Conservation (phyloP, 805 yeast genomes). For the Starmerella floris region DNA sequence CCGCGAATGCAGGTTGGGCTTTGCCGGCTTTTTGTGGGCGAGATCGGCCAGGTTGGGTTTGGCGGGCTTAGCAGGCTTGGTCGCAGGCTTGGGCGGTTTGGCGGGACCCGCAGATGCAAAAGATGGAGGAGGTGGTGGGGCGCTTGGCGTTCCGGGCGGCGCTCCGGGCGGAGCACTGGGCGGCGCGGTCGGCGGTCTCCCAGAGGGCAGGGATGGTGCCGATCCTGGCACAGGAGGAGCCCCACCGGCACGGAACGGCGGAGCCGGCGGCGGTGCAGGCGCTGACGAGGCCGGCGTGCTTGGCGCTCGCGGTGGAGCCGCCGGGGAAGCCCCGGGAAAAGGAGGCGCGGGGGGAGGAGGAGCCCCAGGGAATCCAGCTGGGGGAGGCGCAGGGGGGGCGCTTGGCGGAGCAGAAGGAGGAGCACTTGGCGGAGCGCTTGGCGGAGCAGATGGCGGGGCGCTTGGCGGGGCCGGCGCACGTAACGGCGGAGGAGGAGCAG, state of each 20-base stretch:
- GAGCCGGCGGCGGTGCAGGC: background rate
- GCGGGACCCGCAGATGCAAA: conserved; percentile 2
- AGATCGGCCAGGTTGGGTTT: conserved; percentile 13
- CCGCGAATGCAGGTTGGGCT: conserved; percentile 7
- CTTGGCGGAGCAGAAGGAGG: background rate
- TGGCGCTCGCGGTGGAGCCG: background rate
- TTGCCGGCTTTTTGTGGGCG: conserved; percentile 14
- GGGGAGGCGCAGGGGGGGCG: background rate
- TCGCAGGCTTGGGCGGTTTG: conserved; percentile 14
- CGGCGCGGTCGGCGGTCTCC: conserved; percentile 7
- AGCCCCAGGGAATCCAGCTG: background rate
- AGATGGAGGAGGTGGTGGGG: background rate
- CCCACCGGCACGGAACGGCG: conserved; percentile 1
- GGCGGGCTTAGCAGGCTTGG: conserved; percentile 11
- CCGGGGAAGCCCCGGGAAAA: background rate
- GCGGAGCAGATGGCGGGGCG: background rate
- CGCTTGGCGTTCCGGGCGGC: background rate
- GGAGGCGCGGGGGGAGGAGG: conserved; percentile 4
- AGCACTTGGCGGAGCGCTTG: conserved; percentile 1
- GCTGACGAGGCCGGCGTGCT: background rate
- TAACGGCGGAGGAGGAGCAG: background rate
- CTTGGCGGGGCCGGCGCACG: conserved; percentile 1
- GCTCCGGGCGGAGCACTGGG: background rate
- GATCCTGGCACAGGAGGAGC: conserved; percentile 15
- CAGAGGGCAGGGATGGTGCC: conserved; percentile 3